phyloP scores from a whole-genome alignment of 2,329 filamentous ascomycete genomes.

The Talaromyces verruculosus region DNA sequence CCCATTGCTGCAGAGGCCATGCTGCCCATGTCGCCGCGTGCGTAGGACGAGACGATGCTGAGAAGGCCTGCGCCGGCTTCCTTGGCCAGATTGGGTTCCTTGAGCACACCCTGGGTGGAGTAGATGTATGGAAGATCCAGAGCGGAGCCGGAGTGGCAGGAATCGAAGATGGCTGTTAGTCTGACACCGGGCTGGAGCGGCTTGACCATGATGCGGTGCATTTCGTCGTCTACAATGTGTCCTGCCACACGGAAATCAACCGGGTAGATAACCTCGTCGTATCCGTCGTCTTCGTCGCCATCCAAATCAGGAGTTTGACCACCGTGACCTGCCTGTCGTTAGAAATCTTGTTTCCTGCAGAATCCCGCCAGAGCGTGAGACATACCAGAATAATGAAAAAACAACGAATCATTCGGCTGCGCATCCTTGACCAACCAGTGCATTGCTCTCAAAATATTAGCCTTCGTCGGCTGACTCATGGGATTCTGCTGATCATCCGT shows the following conservation, averaged over 20 bases:
- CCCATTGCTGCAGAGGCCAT: conserved; percentile 78
- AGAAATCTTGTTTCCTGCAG: not conserved
- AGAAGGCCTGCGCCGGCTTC: conserved; percentile 65
- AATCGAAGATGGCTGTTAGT: conserved; percentile 67
- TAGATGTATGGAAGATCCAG: conserved; percentile 68
- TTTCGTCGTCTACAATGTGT: conserved; percentile 76
- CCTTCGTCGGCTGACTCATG: conserved; percentile 95
- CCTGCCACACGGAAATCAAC: conserved; percentile 69
- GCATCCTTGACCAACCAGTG: conserved; percentile 97
- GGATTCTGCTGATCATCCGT: conserved; percentile 97
- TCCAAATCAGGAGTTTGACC: conserved; percentile 72
- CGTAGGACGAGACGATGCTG: conserved; percentile 72
- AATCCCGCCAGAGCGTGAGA: conserved; percentile 9
- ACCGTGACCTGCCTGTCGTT: conserved; percentile 60
- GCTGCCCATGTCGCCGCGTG: conserved; percentile 76
- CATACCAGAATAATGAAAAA: conserved; percentile 94
- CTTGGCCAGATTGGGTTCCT: conserved; percentile 67
- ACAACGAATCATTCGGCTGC: conserved; percentile 85
- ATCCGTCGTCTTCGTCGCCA: conserved; percentile 75
- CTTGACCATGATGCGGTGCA: conserved; percentile 74
- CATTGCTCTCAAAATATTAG: conserved; percentile 93
- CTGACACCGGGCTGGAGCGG: conserved; percentile 80
- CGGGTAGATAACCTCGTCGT: conserved; percentile 76
- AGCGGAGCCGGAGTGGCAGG: conserved; percentile 66
- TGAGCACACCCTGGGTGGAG: conserved; percentile 66